Evolutionary conservation across 352 stramenopile genomes (phyloP), one percentile per base, ranked within the genome.

Genomic region (Phytophthora foliorum): DNA sequence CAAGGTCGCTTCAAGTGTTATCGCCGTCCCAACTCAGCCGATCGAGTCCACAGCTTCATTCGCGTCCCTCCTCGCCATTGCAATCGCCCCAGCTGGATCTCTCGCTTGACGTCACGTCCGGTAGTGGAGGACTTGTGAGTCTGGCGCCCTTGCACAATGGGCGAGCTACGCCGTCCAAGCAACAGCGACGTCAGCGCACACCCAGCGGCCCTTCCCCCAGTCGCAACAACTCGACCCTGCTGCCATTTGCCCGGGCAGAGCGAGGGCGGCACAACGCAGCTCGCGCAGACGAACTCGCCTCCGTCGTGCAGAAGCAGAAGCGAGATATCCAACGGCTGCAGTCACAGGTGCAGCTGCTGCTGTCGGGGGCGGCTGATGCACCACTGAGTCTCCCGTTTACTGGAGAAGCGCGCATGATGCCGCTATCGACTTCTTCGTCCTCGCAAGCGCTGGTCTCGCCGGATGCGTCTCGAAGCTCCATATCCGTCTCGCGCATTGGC

Each of bases 281-380:
- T 2, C 81, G 78, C 27, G 49, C 63, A 13, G 75, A 89, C 32
- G 82, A 92, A 27, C 69, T 92, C 21, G 64, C 71, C 3, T 58
- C 57, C 4, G 62, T 86, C 1, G 67, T 93, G 3, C 74, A 87
- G 6, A 77, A 76, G n/a, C 87, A 93, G 53, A 87, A 81, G 54
- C 77, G 72, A 11, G 85, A 94, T 39, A 93, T 93, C 57, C 76
- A 91, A 49, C 83, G 82, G 0, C 62, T 94, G 4, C 84, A 93
- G 50, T 80, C 39, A 6, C 83, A 91, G 68, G 81, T 94, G 29
- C 72, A 92, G 52, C 39, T 94, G 9, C 52, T 94, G 1, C 56
- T 94, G 22, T 64, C 81, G 0, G 71, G 79, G 0, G 71, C 86
- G 21, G 55, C 57, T 5, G 49, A 74, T 62, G 67, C 69, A 53